A percentile compares a stretch with the other conserved stretches of the same genome.
Evolutionary conservation across 1,284 basidiomycete species (phyloP).

Genomic region (Moesziomyces antarcticus): DNA sequence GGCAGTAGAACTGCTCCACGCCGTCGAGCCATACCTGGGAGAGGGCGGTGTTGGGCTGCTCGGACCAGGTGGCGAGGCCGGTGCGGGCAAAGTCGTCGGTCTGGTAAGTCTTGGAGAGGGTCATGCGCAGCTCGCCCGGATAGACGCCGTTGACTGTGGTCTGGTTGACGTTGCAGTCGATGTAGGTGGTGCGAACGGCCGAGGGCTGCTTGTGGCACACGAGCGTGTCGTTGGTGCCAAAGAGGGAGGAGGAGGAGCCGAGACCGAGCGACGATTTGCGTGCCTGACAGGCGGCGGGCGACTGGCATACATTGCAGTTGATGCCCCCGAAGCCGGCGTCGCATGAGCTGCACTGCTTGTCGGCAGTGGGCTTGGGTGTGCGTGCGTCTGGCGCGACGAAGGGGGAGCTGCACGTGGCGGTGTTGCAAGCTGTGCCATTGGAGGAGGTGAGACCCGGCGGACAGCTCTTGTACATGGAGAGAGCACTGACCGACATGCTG

Average conservation of each 20-base stretch:
- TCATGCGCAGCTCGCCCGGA: constrained; percentile 51
- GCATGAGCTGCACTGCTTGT: constrained; percentile 38
- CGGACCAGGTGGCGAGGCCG: constrained; percentile 48
- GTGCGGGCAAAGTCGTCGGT: constrained; percentile 39
- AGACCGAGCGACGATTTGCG: constrained; percentile 29
- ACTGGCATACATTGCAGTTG: constrained; percentile 59
- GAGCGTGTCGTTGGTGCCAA: constrained; percentile 33
- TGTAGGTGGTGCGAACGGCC: constrained; percentile 45
- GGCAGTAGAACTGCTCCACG: constrained; percentile 61
- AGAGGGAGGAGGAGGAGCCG: constrained; percentile 21
- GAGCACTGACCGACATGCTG: constrained; percentile 43
- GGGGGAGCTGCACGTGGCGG: constrained; percentile 53
- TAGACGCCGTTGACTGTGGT: constrained; percentile 49
- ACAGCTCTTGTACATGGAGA: constrained; percentile 47
- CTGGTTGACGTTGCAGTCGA: constrained; percentile 48
- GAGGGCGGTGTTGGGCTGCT: constrained; percentile 41
- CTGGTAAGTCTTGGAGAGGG: constrained; percentile 49
- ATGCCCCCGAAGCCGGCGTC: constrained; percentile 52
- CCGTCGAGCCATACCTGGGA: constrained; percentile 56
- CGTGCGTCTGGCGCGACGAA: constrained; percentile 44
- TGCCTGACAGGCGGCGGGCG: constrained; percentile 41
- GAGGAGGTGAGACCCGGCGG: constrained; percentile 48
- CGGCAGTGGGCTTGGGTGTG: constrained; percentile 30
- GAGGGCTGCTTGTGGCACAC: constrained; percentile 57
- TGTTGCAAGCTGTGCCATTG: constrained; percentile 47